phyloP scores from a whole-genome alignment of 2,329 filamentous ascomycete genomes.

The Drechslerella coelobrocha region DNA sequence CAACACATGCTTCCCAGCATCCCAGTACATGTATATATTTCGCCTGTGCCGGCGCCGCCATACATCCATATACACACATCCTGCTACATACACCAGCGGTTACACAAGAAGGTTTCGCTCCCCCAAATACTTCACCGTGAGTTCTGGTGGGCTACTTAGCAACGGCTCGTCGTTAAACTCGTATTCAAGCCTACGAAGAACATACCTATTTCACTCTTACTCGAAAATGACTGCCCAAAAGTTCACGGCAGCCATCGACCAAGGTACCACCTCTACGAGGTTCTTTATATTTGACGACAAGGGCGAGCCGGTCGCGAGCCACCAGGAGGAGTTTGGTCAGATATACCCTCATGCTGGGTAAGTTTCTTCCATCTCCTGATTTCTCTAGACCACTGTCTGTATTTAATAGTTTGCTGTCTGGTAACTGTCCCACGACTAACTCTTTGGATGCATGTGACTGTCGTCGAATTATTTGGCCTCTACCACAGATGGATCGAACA shows the following conservation, averaged over 20 bases:
- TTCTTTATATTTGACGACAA: conserved; percentile 87
- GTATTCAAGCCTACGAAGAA: too few species aligned
- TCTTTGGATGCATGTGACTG: conserved; percentile 5
- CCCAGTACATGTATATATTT: too few species aligned
- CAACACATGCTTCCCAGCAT: conserved; percentile 34
- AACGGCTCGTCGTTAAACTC: too few species aligned
- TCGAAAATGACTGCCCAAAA: conserved; percentile 59
- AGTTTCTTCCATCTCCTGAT: conserved; percentile 53
- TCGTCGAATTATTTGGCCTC: conserved; percentile 2
- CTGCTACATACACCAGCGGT: too few species aligned
- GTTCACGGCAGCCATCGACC: conserved; percentile 88
- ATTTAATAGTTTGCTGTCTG: too few species aligned
- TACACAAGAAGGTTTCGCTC: conserved; percentile 52
- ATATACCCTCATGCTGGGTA: conserved; percentile 85
- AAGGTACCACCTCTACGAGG: conserved; percentile 85
- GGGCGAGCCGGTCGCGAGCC: conserved; percentile 78
- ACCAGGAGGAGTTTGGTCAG: conserved; percentile 87
- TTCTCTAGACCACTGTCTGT: conserved; percentile 10
- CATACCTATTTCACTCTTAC: too few species aligned
- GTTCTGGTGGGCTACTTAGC: too few species aligned
- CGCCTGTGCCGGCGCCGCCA: conserved; percentile 41
- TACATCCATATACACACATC: too few species aligned
- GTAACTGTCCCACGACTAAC: background rate
- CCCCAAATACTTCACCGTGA: too few species aligned
- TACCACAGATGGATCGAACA: conserved; percentile 82